Evolutionary conservation across 139 green algal genomes (phyloP).

Genomic region (Asterochloris sp.): DNA sequence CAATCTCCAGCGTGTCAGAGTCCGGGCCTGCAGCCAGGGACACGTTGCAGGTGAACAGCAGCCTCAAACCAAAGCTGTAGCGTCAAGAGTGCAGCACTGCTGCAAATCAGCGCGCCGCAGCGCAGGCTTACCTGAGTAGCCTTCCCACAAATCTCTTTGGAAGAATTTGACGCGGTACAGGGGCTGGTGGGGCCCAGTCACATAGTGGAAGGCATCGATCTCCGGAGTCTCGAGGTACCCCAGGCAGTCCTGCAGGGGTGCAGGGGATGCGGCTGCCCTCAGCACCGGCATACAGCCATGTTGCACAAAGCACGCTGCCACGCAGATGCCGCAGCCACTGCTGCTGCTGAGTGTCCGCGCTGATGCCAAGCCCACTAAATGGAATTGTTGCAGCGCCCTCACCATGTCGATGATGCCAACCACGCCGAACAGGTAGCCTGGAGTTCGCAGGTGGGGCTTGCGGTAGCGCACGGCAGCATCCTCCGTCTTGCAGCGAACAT

Average conservation of each 20-base stretch:
- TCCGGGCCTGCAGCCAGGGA: not conserved
- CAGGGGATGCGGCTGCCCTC: not conserved
- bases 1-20: slow-evolving; percentile 10
- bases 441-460: slow-evolving; percentile 46
- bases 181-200: slow-evolving; percentile 10
- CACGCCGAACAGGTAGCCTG: slow-evolving; percentile 38
- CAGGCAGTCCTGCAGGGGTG: not conserved
- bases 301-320: not conserved
- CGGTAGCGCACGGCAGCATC: slow-evolving; percentile 31
- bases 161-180: slow-evolving; percentile 15
- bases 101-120: too few species aligned
- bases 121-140: not conserved
- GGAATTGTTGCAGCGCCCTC: not conserved
- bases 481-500: slow-evolving; percentile 38
- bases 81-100: too few species aligned
- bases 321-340: not conserved
- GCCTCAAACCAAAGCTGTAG: too few species aligned
- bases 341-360: not conserved
- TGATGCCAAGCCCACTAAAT: not conserved
- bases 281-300: not conserved
- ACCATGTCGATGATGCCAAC: slow-evolving; percentile 26
- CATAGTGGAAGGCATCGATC: slow-evolving; percentile 17
- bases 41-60: too few species aligned
- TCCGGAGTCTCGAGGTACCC: slow-evolving; percentile 17
- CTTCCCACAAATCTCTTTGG: slow-evolving; percentile 9